Percentiles rank a stretch among this genome's conserved stretches.
Conservation (phyloP, 441 rosid species). For the Eruca vesicaria region DNA sequence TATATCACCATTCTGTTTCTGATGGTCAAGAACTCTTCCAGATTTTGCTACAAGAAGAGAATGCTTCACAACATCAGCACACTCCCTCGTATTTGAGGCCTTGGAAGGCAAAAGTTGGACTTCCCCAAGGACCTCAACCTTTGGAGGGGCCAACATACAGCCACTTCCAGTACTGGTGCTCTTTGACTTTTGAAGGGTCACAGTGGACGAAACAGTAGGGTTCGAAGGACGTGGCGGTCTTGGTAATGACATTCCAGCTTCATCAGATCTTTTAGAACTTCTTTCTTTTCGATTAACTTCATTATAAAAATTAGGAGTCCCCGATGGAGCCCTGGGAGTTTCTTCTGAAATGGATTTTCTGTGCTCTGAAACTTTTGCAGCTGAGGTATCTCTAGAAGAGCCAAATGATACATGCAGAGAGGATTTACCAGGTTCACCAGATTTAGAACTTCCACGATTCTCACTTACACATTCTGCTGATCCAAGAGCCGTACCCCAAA, state of each 20-base stretch:
- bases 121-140: slow-evolving; percentile 30
- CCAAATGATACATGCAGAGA: slow-evolving; percentile 46
- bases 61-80: slow-evolving; percentile 30
- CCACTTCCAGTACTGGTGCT: slow-evolving; percentile 17
- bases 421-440: slow-evolving; percentile 35
- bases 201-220: slow-evolving; percentile 10
- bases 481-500: slow-evolving; percentile 59
- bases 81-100: slow-evolving; percentile 36
- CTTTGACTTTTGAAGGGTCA: slow-evolving; percentile 35
- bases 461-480: slow-evolving; percentile 33
- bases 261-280: slow-evolving; percentile 25
- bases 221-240: slow-evolving; percentile 22
- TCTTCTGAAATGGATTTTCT: slow-evolving; percentile 22
- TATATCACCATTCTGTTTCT: slow-evolving; percentile 36
- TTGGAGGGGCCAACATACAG: slow-evolving; percentile 23
- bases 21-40: slow-evolving; percentile 41
- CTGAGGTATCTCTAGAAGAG: slow-evolving; percentile 37
- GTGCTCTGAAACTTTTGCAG: slow-evolving; percentile 21
- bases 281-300: slow-evolving; percentile 8
- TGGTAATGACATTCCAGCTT: slow-evolving; percentile 30
- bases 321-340: not conserved
- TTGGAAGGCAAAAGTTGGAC: slow-evolving; percentile 34
- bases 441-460: slow-evolving; percentile 32
- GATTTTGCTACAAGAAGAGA: slow-evolving; percentile 39
- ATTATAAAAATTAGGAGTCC: slow-evolving; percentile 1